These are phyloP conservation scores for Daedaleopsis nitida DNA, from an alignment of 768 basidiomycete species.

Conservation along the genomic window DNA sequence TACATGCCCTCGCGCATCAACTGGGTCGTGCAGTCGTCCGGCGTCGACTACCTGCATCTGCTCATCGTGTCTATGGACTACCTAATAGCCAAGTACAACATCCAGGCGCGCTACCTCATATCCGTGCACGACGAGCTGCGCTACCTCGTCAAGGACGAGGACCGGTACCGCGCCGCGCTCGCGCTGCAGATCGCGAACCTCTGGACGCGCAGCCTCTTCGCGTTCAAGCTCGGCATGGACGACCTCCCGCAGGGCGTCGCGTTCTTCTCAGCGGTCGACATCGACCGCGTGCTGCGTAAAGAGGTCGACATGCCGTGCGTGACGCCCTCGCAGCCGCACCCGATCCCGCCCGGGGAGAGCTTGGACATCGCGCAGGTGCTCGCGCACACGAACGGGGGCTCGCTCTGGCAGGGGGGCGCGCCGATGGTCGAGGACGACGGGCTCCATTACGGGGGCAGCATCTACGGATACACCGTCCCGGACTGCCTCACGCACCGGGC, in stretches of 20 bases:
- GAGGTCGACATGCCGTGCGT: conserved; percentile 96
- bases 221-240: conserved; percentile 92
- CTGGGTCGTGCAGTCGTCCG: conserved; percentile 99
- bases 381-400: conserved; percentile 67
- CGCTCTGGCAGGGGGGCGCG: conserved; percentile 59
- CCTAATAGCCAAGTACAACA: conserved; percentile 76
- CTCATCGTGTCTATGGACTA: conserved; percentile 95
- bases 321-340: conserved; percentile 85
- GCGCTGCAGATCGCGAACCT: conserved; percentile 94
- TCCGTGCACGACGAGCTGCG: conserved; percentile 98
- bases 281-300: conserved; percentile 89
- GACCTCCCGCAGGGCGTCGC: conserved; percentile 94
- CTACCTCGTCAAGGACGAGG: conserved; percentile 87
- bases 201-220: conserved; percentile 92
- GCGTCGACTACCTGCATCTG: conserved; percentile 97
- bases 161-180: conserved; percentile 87
- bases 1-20: conserved; percentile 98
- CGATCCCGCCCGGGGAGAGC: conserved; percentile 88
- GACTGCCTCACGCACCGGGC: conserved; percentile 71
- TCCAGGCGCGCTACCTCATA: conserved; percentile 90
- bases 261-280: conserved; percentile 96
- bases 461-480: conserved; percentile 55
- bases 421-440: conserved; percentile 47
- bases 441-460: conserved; percentile 32
- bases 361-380: conserved; percentile 71